These are phyloP conservation scores for Fusarium sp. DNA, from an alignment of 2,329 filamentous ascomycete genomes.

Conservation along the genomic window DNA sequence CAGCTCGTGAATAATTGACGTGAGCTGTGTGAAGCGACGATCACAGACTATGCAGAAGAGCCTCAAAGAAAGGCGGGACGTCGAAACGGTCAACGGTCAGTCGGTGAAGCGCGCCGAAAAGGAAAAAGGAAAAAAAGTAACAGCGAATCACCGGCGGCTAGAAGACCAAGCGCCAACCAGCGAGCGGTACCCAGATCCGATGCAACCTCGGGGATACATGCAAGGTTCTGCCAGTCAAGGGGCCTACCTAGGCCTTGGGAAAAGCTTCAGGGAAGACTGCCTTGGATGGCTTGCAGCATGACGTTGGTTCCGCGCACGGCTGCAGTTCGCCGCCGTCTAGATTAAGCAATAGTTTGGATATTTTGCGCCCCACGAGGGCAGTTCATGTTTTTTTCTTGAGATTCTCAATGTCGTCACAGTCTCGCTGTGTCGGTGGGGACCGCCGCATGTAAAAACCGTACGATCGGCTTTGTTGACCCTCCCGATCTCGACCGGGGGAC, in stretches of 20 bases:
- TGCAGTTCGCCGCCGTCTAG: constrained; percentile 16
- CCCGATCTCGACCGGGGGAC: constrained; percentile 9
- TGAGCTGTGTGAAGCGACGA: constrained; percentile 16
- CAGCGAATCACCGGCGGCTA: constrained; percentile 23
- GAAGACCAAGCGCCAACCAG: constrained; percentile 11
- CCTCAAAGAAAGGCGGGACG: constrained; percentile 18
- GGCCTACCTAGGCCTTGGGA: constrained; percentile 11
- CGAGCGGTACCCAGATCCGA: constrained; percentile 24
- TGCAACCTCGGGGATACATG: constrained; percentile 16
- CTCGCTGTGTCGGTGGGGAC: constrained; percentile 22
- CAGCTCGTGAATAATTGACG: constrained; percentile 13
- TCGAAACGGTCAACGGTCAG: constrained; percentile 15
- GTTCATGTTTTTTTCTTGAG: neutral
- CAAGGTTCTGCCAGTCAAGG: constrained; percentile 12
- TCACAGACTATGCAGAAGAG: neutral
- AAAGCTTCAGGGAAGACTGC: neutral
- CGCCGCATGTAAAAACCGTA: constrained; percentile 14
- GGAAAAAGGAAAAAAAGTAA: constrained; percentile 1
- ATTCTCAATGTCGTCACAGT: constrained; percentile 23
- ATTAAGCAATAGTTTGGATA: constrained; percentile 16
- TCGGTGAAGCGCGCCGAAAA: neutral
- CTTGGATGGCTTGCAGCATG: constrained; percentile 28
- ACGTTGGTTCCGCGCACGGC: constrained; percentile 29
- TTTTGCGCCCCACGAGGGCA: neutral
- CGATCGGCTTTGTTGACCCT: constrained; percentile 27